These are phyloP conservation scores for Lentinula aciculospora DNA, from an alignment of 768 basidiomycete genomes.

Conservation along the genomic window DNA sequence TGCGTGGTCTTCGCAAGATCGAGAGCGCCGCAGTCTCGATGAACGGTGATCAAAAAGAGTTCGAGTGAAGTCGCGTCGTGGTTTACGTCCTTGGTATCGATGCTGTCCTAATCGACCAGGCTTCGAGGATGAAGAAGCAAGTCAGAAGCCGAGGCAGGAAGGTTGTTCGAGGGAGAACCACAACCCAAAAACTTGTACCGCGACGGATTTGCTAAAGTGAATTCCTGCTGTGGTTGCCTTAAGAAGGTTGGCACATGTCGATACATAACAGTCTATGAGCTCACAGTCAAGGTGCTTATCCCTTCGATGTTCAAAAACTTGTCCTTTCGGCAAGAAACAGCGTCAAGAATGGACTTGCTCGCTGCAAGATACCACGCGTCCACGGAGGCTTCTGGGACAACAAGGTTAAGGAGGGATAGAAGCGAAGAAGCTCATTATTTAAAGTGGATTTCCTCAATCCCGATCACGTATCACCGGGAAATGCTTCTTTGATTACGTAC, in stretches of 20 bases:
- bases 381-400: no score
- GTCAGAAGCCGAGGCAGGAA: neutral
- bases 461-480: neutral
- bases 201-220: neutral
- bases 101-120: neutral
- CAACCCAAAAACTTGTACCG: neutral
- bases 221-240: neutral
- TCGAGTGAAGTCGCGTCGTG: slow-evolving; percentile 4
- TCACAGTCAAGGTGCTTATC: no score
- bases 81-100: slow-evolving; percentile 3
- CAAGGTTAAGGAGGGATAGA: neutral
- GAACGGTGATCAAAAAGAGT: neutral
- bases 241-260: no score
- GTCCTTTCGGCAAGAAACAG: no score
- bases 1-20: neutral
- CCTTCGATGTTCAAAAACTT: no score
- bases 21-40: neutral
- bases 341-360: neutral
- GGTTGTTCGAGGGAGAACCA: neutral
- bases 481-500: neutral
- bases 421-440: neutral
- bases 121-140: neutral
- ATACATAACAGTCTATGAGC: no score
- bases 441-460: neutral
- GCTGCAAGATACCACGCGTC: neutral